These are phyloP conservation scores for Tulasnella sp. DNA, from an alignment of 768 basidiomycete species.

Conservation along the genomic window DNA sequence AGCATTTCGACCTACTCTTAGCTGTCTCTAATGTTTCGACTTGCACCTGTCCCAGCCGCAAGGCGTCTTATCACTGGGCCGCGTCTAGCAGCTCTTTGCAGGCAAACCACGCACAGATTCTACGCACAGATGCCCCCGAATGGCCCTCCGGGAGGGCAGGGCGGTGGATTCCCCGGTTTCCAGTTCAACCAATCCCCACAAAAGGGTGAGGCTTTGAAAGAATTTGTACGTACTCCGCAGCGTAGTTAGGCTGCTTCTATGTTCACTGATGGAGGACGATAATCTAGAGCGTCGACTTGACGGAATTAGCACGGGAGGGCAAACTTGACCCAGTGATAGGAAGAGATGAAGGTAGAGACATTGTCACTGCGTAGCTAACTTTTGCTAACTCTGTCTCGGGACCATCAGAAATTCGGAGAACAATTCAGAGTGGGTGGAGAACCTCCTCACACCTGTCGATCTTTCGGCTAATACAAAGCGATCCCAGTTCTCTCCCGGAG, in stretches of 20 bases:
- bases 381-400: not conserved
- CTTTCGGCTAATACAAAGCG: not conserved
- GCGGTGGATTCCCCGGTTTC: constrained; percentile 13
- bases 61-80: not conserved
- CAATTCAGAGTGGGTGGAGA: constrained; percentile 58
- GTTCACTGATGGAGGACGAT: not conserved
- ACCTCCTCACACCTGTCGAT: not conserved
- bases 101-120: not conserved
- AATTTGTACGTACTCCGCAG: constrained; percentile 42
- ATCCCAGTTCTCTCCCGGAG: constrained; percentile 63
- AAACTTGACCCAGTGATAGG: constrained; percentile 89
- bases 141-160: not conserved
- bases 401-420: constrained; percentile 65
- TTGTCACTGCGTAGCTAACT: not conserved
- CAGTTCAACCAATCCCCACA: constrained; percentile 22
- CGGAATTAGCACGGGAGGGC: constrained; percentile 69
- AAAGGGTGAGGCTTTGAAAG: constrained; percentile 79
- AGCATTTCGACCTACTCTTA: not conserved
- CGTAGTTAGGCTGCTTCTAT: not conserved
- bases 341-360: constrained; percentile 56
- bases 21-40: not conserved
- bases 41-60: not conserved
- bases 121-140: constrained; percentile 8
- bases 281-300: constrained; percentile 68
- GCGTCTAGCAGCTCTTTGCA: not conserved